A percentile compares a stretch with the other conserved stretches of the same genome.
These are phyloP conservation scores for Dendrobium chrysotoxum DNA, from an alignment of 106 monocot genomes.

Conservation along the genomic window DNA sequence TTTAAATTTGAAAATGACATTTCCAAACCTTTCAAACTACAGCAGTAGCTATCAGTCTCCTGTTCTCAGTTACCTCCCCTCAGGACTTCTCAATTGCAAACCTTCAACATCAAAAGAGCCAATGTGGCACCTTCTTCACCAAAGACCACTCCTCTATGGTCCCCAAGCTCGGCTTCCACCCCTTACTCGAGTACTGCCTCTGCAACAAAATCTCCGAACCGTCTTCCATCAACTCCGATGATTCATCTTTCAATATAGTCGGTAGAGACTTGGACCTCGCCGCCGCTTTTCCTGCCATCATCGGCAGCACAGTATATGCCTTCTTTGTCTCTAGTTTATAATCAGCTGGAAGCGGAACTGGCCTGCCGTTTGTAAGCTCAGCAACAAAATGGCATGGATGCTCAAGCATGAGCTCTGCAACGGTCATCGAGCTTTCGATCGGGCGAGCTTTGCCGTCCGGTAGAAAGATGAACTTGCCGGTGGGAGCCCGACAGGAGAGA, in stretches of 20 bases:
- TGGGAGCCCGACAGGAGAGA: not conserved
- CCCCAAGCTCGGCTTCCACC: constrained; percentile 50
- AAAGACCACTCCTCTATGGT: constrained; percentile 39
- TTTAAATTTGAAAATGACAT: too few relatives aligned
- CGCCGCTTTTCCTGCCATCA: not conserved
- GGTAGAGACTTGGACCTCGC: not conserved
- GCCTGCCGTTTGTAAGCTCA: constrained; percentile 20
- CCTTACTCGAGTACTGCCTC: constrained; percentile 43
- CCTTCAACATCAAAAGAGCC: constrained; percentile 32
- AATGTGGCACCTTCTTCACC: constrained; percentile 41
- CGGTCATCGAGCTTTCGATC: constrained; percentile 25
- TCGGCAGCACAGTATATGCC: constrained; percentile 36
- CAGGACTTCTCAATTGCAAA: too few relatives aligned
- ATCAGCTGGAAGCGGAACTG: constrained; percentile 35
- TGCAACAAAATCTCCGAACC: constrained; percentile 25
- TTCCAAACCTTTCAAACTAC: too few relatives aligned
- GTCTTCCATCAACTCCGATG: constrained; percentile 16
- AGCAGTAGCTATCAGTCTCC: too few relatives aligned
- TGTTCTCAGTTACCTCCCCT: too few relatives aligned
- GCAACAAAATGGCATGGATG: constrained; percentile 48
- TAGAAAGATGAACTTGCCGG: constrained; percentile 36
- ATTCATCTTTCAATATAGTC: not conserved
- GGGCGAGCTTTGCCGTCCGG: constrained; percentile 27
- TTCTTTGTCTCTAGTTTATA: constrained; percentile 16
- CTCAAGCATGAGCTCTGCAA: constrained; percentile 80